Evolutionary conservation across 2,329 filamentous ascomycete species (phyloP).

Genomic region (Cryphonectria parasitica): DNA sequence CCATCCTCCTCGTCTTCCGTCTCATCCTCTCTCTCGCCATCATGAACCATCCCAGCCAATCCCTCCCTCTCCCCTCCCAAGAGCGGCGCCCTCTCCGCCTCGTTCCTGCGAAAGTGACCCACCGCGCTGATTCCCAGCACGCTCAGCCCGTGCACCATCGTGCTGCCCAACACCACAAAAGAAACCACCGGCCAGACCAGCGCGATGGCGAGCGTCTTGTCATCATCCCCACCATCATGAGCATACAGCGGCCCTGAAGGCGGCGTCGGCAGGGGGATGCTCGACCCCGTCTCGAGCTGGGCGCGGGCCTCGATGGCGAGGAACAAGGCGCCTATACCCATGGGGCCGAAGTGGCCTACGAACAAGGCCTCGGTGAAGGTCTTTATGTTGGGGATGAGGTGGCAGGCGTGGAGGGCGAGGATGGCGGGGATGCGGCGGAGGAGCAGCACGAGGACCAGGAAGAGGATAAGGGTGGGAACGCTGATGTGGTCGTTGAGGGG

Average conservation of each 20-base stretch:
- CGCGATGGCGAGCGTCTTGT: conserved; percentile 17
- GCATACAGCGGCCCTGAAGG: conserved; percentile 10
- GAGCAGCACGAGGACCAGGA: conserved; percentile 31
- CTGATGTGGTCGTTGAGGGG: conserved; percentile 14
- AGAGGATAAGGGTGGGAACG: conserved; percentile 32
- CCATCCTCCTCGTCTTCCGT: neutral
- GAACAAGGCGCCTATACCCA: conserved; percentile 37
- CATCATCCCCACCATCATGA: neutral
- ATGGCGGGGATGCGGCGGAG: conserved; percentile 33
- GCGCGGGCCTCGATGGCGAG: conserved; percentile 28
- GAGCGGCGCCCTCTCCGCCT: conserved; percentile 17
- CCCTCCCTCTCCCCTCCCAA: conserved; percentile 20
- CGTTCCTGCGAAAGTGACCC: conserved; percentile 17
- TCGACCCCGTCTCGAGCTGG: conserved; percentile 23
- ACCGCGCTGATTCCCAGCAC: conserved; percentile 21
- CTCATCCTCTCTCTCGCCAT: neutral
- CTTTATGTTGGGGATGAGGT: conserved; percentile 29
- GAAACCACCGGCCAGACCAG: conserved; percentile 25
- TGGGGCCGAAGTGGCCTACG: conserved; percentile 37
- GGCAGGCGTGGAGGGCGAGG: conserved; percentile 27
- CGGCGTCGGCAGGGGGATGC: conserved; percentile 16
- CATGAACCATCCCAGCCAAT: conserved; percentile 21
- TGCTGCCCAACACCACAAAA: conserved; percentile 26
- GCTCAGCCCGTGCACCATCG: conserved; percentile 26
- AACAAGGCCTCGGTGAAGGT: conserved; percentile 34